Evolutionary conservation across 2,329 filamentous ascomycete genomes (phyloP), one percentile per base, ranked within the genome.

Genomic region (Aspergillus tubingensis): DNA sequence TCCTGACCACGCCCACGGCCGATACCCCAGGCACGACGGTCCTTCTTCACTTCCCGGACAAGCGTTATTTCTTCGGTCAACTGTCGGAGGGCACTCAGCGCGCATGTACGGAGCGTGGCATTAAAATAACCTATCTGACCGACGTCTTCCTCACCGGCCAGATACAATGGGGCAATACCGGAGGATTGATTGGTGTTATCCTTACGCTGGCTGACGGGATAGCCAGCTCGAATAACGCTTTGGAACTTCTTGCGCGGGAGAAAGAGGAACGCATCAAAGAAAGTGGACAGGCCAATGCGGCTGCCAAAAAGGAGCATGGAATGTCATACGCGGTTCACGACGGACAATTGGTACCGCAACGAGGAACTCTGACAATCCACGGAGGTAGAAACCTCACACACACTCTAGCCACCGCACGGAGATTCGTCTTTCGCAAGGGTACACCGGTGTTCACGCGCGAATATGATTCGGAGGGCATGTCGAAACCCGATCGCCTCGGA

Each of bases 11-110:
- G 61, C 94, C 94, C 13, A 95, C 94, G 66, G 89, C 89, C 61
- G 95, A 99, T 77, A 96, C 92, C 19, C 86, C 88, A 1, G 94
- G 94, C 57, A 91, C 91, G 2, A 85, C 86, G 53, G 75, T 98
- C 32, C 74, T 92, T 39, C 81, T 99, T 6, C 88, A 94, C 72
- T 93, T 92, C 71, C 91, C 94, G 68, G 85, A 87, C 69, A 88
- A 89, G 68, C 85, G 91, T 59, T 99, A 99, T 76, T 68, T 97
- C 15, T 90, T 99, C 70, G 95, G 95, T 19, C 88, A 90, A 69
- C 75, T 94, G 15, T 80, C 87, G 8, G 95, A 99, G 76, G 95
- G 94, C 15, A 90, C 90, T 0, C 95, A 98, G 79, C 85, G 95
- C 59, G 86, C 88, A 51, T 82, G 90, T 71, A 82, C 83, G 39